These are phyloP conservation scores for Rhizopogon parksii DNA, from an alignment of 1,284 basidiomycete species.

Conservation along the genomic window DNA sequence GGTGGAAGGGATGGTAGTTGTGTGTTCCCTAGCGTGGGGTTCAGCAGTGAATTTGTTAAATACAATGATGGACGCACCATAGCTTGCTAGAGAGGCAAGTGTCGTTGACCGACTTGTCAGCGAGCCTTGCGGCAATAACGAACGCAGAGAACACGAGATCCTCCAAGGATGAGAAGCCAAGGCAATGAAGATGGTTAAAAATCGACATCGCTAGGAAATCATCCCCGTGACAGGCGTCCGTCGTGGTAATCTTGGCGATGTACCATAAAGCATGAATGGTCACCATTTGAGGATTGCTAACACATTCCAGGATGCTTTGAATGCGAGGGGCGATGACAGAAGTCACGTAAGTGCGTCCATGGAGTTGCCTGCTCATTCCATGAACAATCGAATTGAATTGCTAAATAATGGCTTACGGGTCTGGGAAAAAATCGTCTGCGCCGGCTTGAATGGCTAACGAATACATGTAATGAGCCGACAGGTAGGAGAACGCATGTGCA, in stretches of 20 bases:
- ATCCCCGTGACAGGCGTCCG: conserved; percentile 3
- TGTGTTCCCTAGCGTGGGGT: neutral
- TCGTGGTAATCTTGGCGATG: conserved; percentile 31
- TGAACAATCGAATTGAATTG: neutral
- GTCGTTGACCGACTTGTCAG: conserved; percentile 55
- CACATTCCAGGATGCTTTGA: conserved; percentile 15
- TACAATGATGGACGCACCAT: conserved; percentile 29
- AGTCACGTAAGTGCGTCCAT: neutral
- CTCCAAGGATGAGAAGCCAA: conserved; percentile 23
- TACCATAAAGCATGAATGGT: conserved; percentile 45
- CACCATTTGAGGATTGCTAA: conserved; percentile 29
- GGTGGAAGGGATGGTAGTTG: neutral
- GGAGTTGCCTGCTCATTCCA: neutral
- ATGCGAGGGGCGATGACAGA: conserved; percentile 7
- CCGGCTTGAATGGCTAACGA: neutral
- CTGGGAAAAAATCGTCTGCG: neutral
- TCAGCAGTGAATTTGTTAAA: neutral
- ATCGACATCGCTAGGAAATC: conserved; percentile 25
- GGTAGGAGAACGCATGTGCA: neutral
- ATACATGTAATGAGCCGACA: neutral
- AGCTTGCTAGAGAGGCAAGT: conserved; percentile 36
- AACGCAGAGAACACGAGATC: conserved; percentile 35
- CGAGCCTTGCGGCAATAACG: conserved; percentile 42
- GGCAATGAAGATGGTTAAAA: conserved; percentile 24
- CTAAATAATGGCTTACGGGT: neutral